Evolutionary conservation across 345 rosid species (phyloP).

Genomic region (Trapa bicornis): DNA sequence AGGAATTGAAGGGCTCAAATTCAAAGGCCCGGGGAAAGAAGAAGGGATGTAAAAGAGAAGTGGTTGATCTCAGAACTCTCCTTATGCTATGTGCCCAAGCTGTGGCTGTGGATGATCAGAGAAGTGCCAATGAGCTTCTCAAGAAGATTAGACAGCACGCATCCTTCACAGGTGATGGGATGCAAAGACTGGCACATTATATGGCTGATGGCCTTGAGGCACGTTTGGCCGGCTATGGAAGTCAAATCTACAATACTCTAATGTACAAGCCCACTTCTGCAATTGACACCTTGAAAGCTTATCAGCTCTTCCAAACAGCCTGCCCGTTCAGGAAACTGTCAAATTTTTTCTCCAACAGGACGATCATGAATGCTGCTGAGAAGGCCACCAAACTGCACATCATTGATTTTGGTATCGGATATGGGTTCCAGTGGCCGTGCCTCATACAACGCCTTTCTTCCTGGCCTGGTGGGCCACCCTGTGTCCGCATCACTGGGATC

Average conservation of each 20-base stretch:
- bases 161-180: slow-evolving; percentile 16
- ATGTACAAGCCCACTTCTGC: slow-evolving; percentile 10
- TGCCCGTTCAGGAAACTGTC: slow-evolving; percentile 30
- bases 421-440: slow-evolving; percentile 56
- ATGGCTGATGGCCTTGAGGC: slow-evolving; percentile 14
- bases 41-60: slow-evolving; percentile 19
- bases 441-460: slow-evolving; percentile 40
- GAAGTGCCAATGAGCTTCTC: slow-evolving; percentile 20
- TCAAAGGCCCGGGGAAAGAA: slow-evolving; percentile 9
- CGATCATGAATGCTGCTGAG: slow-evolving; percentile 23
- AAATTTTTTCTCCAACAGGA: slow-evolving; percentile 24
- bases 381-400: slow-evolving; percentile 30
- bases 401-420: slow-evolving; percentile 41
- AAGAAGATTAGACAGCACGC: slow-evolving; percentile 26
- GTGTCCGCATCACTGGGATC: slow-evolving; percentile 38
- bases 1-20: neutral
- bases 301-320: slow-evolving; percentile 23
- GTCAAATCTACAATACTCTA: slow-evolving; percentile 5
- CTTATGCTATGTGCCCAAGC: slow-evolving; percentile 33
- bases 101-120: slow-evolving; percentile 20
- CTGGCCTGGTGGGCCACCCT: slow-evolving; percentile 42
- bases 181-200: slow-evolving; percentile 13
- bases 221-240: slow-evolving; percentile 6
- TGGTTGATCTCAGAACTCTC: slow-evolving; percentile 31
- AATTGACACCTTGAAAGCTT: slow-evolving; percentile 25